These are phyloP conservation scores for Nicotiana noctiflora DNA, from an alignment of 257 asterid species.

Conservation along the genomic window DNA sequence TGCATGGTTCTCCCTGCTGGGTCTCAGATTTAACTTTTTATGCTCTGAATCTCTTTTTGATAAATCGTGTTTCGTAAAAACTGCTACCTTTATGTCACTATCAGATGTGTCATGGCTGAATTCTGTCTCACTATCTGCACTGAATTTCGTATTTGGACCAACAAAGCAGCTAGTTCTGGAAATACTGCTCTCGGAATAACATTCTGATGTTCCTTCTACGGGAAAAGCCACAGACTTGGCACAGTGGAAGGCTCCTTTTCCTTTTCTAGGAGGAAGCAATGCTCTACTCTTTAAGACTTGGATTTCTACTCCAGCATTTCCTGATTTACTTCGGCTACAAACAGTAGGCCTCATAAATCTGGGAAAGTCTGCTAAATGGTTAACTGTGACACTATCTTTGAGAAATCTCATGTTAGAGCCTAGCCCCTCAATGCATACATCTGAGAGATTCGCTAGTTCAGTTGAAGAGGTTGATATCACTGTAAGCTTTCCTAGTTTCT, in stretches of 20 bases:
- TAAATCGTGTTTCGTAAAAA: background rate
- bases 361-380: conserved; percentile 5
- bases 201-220: background rate
- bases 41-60: background rate
- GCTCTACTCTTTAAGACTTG: background rate
- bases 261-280: conserved; percentile 2
- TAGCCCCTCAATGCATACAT: conserved; percentile 6
- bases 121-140: conserved; percentile 14
- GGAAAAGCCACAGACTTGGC: conserved; percentile 15
- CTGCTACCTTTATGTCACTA: background rate
- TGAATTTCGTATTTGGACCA: background rate
- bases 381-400: background rate
- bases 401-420: background rate
- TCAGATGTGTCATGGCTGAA: conserved; percentile 10
- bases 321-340: conserved; percentile 10
- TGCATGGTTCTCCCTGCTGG: background rate
- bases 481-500: conserved; percentile 9
- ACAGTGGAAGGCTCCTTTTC: conserved; percentile 1
- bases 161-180: conserved; percentile 13
- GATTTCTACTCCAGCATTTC: background rate
- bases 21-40: background rate
- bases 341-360: conserved; percentile 22
- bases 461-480: conserved; percentile 6
- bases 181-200: conserved; percentile 14
- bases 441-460: conserved; percentile 1